Evolutionary conservation across 2,329 filamentous ascomycete genomes (phyloP).

Genomic region (Cytospora piceicola): DNA sequence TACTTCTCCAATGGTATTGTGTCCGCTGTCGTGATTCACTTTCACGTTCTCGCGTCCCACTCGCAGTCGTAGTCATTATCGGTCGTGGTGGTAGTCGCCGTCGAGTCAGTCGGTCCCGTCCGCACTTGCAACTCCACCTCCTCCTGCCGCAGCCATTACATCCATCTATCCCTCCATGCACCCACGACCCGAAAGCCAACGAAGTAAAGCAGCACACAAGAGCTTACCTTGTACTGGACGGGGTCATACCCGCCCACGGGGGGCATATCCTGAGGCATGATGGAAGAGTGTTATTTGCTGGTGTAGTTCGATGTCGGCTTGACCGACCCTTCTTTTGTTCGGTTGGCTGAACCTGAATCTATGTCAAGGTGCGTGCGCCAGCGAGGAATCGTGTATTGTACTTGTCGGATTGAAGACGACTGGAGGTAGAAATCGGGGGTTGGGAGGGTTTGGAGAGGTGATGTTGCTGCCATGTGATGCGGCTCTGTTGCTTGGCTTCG

Average conservation of each 20-base stretch:
- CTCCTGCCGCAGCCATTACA: background rate
- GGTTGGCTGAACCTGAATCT: background rate
- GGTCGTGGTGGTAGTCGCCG: background rate
- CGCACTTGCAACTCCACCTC: too few species aligned
- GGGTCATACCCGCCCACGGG: constrained; percentile 91
- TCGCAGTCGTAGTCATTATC: background rate
- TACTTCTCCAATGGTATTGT: too few species aligned
- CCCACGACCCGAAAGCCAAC: background rate
- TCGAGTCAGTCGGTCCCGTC: background rate
- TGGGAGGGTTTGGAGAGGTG: background rate
- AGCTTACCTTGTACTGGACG: constrained; percentile 90
- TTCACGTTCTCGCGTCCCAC: too few species aligned
- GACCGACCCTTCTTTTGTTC: background rate
- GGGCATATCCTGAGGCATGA: constrained; percentile 97
- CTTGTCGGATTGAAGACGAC: too few species aligned
- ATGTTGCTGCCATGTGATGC: constrained; percentile 3
- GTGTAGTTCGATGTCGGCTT: constrained; percentile 7
- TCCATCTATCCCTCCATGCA: constrained; percentile 1
- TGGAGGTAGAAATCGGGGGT: too few species aligned
- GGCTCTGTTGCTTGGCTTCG: constrained; percentile 19
- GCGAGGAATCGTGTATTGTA: too few species aligned
- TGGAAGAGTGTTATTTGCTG: constrained; percentile 43
- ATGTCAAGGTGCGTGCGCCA: too few species aligned
- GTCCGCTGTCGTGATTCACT: too few species aligned
- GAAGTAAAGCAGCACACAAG: constrained; percentile 6